Base-by-base conservation (phyloP, 2,329 filamentous ascomycete species). In the Aspergillus aculeatinus region DNA sequence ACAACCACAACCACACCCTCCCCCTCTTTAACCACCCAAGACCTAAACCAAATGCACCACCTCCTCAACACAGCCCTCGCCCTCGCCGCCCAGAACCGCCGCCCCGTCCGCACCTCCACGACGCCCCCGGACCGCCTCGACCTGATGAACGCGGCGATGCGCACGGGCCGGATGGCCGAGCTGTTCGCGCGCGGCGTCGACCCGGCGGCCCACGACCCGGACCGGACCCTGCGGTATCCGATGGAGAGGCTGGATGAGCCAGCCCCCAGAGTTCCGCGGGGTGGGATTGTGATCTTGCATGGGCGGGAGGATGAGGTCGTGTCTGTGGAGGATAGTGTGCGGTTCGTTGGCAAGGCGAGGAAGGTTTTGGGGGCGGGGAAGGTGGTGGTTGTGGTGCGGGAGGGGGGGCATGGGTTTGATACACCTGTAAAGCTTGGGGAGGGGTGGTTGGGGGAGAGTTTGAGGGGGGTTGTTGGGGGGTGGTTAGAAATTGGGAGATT, bases 331-430 rank as follows among this genome's bases (percentile, higher is more conserved):
- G 67, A 68, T 0, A 68, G 65, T 49, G 63, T 71, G 58, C 65
- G 58, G 27, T 76, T 77, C 56, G 66, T 73, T 21, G 51, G 21
- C 1, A 65, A 63, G 42, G 67, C 68, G 5, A 62, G 60, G 10
- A 55, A 69, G 47, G 65, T 62, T 14, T 55, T 74, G 60, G 64
- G 67, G 1, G 59, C 62, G 1, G 68, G 68, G 33, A 65, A 63
- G 19, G 52, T 77, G 42, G 44, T 64, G 42, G 35, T 77, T 21
- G 62, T 64, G 11, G 33, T 72, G 21, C 60, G 61, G n/a, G 67
- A 71, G 12, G 75, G 75, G 1, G 70, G 70, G 5, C 76, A 78
- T 69, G 76, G 75, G 2, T 77, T 78, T 66, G 76, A 77, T 62
- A 21, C 12, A 2, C 55, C 60, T 2, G 50, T 59, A 19, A 58